Conservation (phyloP, 805 yeast genomes). For the Wickerhamiella hasegawae region DNA sequence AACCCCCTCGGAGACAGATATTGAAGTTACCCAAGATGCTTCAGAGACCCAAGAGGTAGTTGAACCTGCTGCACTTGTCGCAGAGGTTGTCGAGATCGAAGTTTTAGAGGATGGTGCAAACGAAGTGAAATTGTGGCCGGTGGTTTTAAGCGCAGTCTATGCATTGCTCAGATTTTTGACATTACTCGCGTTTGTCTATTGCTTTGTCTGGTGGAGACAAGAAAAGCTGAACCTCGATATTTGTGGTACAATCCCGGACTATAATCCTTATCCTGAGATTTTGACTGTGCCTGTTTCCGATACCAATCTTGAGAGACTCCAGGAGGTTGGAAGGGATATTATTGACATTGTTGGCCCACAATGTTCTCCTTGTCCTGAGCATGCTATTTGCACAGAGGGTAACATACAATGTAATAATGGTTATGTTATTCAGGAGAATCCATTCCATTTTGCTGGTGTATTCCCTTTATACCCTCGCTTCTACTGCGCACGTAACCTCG, state of each 20-base stretch:
- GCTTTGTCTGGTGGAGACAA: no score
- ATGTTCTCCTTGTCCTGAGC: constrained; percentile 67
- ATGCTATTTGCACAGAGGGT: constrained; percentile 59
- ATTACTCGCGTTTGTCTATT: no score
- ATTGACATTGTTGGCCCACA: constrained; percentile 37
- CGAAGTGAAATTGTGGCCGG: background rate
- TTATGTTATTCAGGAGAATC: constrained; percentile 34
- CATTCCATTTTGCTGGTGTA: constrained; percentile 38
- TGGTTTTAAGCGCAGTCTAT: no score
- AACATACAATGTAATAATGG: constrained; percentile 58
- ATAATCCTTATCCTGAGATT: background rate
- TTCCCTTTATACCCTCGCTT: constrained; percentile 48
- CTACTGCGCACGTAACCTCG: constrained; percentile 60
- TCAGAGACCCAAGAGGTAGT: background rate
- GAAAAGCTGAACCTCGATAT: constrained; percentile 2
- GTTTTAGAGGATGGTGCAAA: background rate
- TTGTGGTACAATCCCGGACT: background rate
- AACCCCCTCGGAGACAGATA: background rate
- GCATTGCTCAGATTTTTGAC: no score
- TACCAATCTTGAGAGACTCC: no score
- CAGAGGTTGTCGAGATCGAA: background rate
- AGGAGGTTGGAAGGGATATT: constrained; percentile 9
- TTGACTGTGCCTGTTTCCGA: background rate
- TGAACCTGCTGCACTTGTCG: background rate
- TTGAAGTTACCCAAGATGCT: background rate